Percentiles rank a stretch among this genome's conserved stretches.
phyloP scores from a whole-genome alignment of 805 yeast species.

The Candida patagonica region DNA sequence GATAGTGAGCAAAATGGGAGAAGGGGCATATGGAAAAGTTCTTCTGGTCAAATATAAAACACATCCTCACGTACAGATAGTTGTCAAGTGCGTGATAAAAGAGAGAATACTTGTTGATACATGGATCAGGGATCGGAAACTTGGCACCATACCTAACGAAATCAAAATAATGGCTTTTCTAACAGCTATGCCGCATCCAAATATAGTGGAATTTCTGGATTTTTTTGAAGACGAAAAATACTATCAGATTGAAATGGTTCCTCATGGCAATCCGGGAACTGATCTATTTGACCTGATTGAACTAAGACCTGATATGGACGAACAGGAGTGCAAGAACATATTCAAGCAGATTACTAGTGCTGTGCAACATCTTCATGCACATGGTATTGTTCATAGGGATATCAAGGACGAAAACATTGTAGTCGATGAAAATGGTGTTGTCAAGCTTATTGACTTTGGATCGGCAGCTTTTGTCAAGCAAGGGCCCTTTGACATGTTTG shows the following conservation, averaged over 20 bases:
- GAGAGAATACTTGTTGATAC: constrained; percentile 92
- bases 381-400: constrained; percentile 89
- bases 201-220: constrained; percentile 75
- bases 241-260: constrained; percentile 85
- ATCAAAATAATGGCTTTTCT: constrained; percentile 86
- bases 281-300: constrained; percentile 92
- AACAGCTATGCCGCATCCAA: constrained; percentile 61
- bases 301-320: constrained; percentile 70
- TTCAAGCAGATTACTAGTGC: constrained; percentile 76
- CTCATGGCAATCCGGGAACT: constrained; percentile 83
- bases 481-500: constrained; percentile 96
- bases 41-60: constrained; percentile 61
- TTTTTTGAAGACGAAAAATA: constrained; percentile 87
- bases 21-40: constrained; percentile 95
- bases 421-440: constrained; percentile 63
- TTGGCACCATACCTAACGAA: constrained; percentile 95
- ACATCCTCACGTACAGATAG: constrained; percentile 54
- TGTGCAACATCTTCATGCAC: constrained; percentile 66
- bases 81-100: constrained; percentile 83
- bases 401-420: constrained; percentile 92
- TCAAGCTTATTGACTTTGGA: constrained; percentile 89
- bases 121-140: constrained; percentile 86
- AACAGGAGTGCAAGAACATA: constrained; percentile 65
- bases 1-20: constrained; percentile 74
- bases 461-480: constrained; percentile 83